Percentiles rank a stretch among this genome's conserved stretches.
Evolutionary conservation across 208 protist genomes (phyloP).

Genomic region (Crithidia brevicula): DNA sequence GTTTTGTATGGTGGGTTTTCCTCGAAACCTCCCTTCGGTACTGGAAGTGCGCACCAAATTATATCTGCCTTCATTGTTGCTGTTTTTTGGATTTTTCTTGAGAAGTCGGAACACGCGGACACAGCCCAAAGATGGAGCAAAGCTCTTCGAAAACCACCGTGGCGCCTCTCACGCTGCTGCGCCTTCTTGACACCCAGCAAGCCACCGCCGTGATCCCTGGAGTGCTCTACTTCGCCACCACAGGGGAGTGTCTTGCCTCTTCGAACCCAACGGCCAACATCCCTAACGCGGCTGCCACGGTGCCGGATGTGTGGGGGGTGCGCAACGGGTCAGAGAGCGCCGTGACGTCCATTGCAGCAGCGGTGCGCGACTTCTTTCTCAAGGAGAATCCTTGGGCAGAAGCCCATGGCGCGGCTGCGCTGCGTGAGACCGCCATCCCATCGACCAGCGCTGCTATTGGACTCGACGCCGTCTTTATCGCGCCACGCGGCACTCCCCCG

Average conservation of each 20-base stretch:
- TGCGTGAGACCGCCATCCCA: background rate
- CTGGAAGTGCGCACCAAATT: too few relatives aligned
- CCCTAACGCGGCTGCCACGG: background rate
- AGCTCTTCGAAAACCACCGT: background rate
- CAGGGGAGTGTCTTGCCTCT: constrained; percentile 41
- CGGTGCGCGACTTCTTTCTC: constrained; percentile 26
- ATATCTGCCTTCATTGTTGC: too few relatives aligned
- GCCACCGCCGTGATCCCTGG: constrained; percentile 57
- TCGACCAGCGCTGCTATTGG: constrained; percentile 13
- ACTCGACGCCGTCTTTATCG: constrained; percentile 49
- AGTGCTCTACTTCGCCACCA: constrained; percentile 68
- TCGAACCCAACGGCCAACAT: background rate
- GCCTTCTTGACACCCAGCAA: constrained; percentile 45
- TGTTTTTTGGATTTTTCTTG: too few relatives aligned
- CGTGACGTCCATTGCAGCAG: background rate
- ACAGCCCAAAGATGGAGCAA: too few relatives aligned
- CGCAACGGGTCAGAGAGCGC: background rate
- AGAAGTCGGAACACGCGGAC: too few relatives aligned
- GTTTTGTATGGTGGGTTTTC: too few relatives aligned
- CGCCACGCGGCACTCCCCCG: constrained; percentile 29
- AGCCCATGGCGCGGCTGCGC: background rate
- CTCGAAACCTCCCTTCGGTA: too few relatives aligned
- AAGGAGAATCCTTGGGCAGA: constrained; percentile 19
- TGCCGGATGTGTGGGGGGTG: background rate
- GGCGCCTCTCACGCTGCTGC: constrained; percentile 21